Base-by-base conservation (phyloP, 2,329 filamentous ascomycete species). In the Magnaporthiopsis incrustans region DNA sequence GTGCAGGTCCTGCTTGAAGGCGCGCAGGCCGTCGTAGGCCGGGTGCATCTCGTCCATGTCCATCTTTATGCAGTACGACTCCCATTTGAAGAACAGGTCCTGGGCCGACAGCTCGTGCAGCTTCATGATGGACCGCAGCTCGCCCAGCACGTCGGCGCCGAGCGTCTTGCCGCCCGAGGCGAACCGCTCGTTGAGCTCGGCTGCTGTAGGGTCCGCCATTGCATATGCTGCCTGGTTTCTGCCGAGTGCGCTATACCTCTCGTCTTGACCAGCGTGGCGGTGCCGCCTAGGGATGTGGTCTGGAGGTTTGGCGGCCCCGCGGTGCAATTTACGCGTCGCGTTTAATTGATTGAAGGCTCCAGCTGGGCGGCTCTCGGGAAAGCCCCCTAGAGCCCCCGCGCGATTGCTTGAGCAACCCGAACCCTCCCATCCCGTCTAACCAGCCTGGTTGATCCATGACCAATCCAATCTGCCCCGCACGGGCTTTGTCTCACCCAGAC, bases 31-130 rank as follows among this genome's bases (percentile, higher is more conserved):
- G 53, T 89, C 85, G 57, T 96, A 81, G 60, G 89, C 85, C 66
- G 91, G 78, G 66, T 82, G 87, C 67, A 88, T 87, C 65, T 92
- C 89, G 64, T 96, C 91, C 60, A 86, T 79, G 30, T 93, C 91
- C 88, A 98, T 92, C 77, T 94, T 96, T 74, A 99, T 89, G 76
- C 90, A 93, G 81, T 97, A 98, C 0, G 92, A 94, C 76, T 99
- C 95, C 95, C 95, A 99, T 82, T 98, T 98, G 85, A 92, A 97
- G 77, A 92, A 97, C 32, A 98, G 82, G 73, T 98, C 95, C 74
- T 98, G 88, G 44, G 88, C 82, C 22, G 87, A 85, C 66, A 98
- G 84, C 60, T 86, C 87, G 77, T 97, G 91, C 66, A 98, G 82
- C 64, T 89, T 87, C 78, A 95, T 84, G 73, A 97, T 96, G 65